phyloP scores from a whole-genome alignment of 805 yeast species.

The Myxozyma vanderwaltii region DNA sequence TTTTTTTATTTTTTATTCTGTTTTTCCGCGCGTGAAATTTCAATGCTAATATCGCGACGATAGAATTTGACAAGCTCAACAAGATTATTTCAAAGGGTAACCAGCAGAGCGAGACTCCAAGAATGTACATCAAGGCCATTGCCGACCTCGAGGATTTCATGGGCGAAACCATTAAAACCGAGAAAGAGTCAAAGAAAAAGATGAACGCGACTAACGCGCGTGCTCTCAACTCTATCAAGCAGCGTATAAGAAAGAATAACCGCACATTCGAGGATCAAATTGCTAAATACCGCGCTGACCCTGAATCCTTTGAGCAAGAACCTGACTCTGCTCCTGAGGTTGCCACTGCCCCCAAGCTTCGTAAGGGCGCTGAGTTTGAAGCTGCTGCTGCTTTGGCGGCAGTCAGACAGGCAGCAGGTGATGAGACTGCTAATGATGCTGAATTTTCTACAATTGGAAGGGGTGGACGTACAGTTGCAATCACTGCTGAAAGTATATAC shows the following conservation, averaged over 20 bases:
- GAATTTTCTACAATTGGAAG: slow-evolving; percentile 47
- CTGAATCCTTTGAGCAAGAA: slow-evolving; percentile 70
- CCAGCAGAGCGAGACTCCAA: slow-evolving; percentile 78
- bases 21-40: too few relatives aligned
- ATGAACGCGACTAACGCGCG: slow-evolving; percentile 80
- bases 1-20: too few relatives aligned
- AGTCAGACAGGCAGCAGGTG: slow-evolving; percentile 43
- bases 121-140: slow-evolving; percentile 65
- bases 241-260: slow-evolving; percentile 78
- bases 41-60: not conserved
- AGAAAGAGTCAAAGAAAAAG: slow-evolving; percentile 62
- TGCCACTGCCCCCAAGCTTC: slow-evolving; percentile 26
- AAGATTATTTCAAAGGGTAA: slow-evolving; percentile 66
- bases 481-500: slow-evolving; percentile 59
- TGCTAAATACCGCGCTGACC: slow-evolving; percentile 63
- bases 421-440: slow-evolving; percentile 43
- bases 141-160: slow-evolving; percentile 73
- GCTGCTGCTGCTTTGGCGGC: slow-evolving; percentile 40
- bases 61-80: slow-evolving; percentile 75
- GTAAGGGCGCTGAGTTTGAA: slow-evolving; percentile 38
- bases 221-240: slow-evolving; percentile 83
- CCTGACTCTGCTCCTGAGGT: slow-evolving; percentile 22
- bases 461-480: slow-evolving; percentile 43
- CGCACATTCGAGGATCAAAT: slow-evolving; percentile 68
- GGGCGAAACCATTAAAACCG: slow-evolving; percentile 53